Conservation (phyloP, 1,284 basidiomycete genomes). For the Schizophyllum commune region DNA sequence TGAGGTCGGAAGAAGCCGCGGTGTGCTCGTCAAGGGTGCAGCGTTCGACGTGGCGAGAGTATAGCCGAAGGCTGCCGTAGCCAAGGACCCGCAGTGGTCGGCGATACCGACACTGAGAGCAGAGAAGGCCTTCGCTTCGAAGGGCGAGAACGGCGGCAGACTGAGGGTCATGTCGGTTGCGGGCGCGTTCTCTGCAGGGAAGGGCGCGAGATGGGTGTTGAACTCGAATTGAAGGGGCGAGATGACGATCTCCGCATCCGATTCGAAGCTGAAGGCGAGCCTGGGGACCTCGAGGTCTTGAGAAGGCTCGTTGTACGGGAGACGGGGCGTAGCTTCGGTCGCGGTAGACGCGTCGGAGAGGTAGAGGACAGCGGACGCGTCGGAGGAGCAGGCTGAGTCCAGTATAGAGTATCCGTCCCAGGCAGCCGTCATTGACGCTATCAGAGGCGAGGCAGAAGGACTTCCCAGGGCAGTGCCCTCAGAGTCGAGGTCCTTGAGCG, state of each 20-base stretch:
- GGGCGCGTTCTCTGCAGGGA: background rate
- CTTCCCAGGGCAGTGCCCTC: too few species aligned
- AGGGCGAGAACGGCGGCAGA: background rate
- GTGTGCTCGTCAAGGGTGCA: background rate
- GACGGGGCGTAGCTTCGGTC: background rate
- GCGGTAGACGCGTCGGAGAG: background rate
- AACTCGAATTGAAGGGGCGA: background rate
- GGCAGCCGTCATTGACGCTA: background rate
- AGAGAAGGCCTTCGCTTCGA: background rate
- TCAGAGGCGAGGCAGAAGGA: too few species aligned
- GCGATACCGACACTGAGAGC: background rate
- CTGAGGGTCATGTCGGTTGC: background rate
- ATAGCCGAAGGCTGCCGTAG: background rate
- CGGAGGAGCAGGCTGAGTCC: too few species aligned
- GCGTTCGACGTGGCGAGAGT: background rate
- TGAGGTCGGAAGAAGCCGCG: background rate
- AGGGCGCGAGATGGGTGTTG: background rate
- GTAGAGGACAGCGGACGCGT: background rate
- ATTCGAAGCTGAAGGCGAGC: background rate
- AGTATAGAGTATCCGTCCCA: background rate
- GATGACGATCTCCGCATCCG: background rate
- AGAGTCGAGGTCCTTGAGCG: too few species aligned
- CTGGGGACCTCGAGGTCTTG: background rate
- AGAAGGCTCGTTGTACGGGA: background rate
- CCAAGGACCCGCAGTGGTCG: too few species aligned